These are phyloP conservation scores for Lecanicillium sp. DNA, from an alignment of 2,329 filamentous ascomycete species.

Conservation along the genomic window DNA sequence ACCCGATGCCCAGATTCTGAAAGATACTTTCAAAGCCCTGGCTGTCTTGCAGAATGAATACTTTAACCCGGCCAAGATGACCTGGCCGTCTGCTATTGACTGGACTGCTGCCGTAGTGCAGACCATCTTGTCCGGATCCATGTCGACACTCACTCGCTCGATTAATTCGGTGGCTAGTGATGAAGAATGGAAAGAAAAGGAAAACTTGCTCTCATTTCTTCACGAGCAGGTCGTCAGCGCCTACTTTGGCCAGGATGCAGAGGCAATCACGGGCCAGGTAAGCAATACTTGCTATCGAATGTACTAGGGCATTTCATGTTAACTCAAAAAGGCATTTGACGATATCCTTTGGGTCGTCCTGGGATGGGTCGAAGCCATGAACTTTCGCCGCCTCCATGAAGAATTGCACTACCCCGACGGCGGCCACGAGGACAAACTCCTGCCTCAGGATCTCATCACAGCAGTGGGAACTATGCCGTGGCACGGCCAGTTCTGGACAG, in stretches of 20 bases:
- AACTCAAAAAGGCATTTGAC: conserved; percentile 61
- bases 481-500: conserved; percentile 69
- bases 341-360: conserved; percentile 95
- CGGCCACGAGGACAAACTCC: conserved; percentile 14
- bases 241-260: conserved; percentile 80
- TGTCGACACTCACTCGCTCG: conserved; percentile 61
- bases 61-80: conserved; percentile 69
- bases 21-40: conserved; percentile 54
- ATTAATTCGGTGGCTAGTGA: conserved; percentile 29
- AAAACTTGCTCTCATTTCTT: conserved; percentile 76
- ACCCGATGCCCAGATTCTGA: conserved; percentile 24
- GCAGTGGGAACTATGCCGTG: conserved; percentile 44
- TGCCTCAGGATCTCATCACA: conserved; percentile 15
- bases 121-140: conserved; percentile 67
- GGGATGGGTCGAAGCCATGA: conserved; percentile 77
- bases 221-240: conserved; percentile 70
- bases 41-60: conserved; percentile 69
- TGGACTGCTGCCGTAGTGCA: conserved; percentile 86
- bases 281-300: neutral
- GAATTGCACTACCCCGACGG: conserved; percentile 45
- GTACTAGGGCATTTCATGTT: neutral
- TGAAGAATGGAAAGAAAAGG: conserved; percentile 42
- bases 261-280: conserved; percentile 57
- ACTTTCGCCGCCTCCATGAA: conserved; percentile 66
- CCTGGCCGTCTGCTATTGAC: conserved; percentile 81